These are phyloP conservation scores for Cystoisospora suis DNA, from an alignment of 169 alveolate genomes.

Conservation along the genomic window DNA sequence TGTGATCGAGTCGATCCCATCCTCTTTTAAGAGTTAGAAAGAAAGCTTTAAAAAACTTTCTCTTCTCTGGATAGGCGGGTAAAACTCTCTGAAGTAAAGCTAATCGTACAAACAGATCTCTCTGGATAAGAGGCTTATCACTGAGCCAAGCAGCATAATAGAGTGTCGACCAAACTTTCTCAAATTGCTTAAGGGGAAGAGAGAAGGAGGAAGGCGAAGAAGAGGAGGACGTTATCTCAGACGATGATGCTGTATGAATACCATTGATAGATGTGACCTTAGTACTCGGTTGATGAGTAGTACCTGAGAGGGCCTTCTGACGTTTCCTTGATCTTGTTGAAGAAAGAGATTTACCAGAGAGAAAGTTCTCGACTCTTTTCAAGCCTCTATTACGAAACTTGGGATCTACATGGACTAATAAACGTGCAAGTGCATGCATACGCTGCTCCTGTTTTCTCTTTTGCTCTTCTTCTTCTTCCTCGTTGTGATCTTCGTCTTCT, in stretches of 20 bases:
- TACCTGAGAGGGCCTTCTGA: no score
- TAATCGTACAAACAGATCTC: constrained; percentile 42
- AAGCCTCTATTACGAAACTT: not conserved
- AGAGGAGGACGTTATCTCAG: not conserved
- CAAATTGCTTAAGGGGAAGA: not conserved
- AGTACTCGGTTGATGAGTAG: no score
- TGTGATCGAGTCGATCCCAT: constrained; percentile 34
- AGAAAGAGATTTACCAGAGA: no score
- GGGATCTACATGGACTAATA: not conserved
- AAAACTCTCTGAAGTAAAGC: constrained; percentile 33
- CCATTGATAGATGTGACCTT: not conserved
- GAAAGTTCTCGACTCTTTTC: constrained; percentile 1
- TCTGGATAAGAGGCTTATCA: constrained; percentile 54
- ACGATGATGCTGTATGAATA: not conserved
- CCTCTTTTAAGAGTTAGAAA: not conserved
- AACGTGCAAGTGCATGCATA: not conserved
- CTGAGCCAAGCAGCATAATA: constrained; percentile 53
- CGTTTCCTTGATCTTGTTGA: no score
- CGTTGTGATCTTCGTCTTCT: no score
- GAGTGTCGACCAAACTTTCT: constrained; percentile 11
- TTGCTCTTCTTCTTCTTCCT: no score
- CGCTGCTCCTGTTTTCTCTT: not conserved
- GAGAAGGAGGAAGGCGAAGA: not conserved
- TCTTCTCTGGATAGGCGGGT: constrained; percentile 24
- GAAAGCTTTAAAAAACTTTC: constrained; percentile 16